Evolutionary conservation across 2,329 filamentous ascomycete genomes (phyloP).

Genomic region (Trichoderma pleuroti): DNA sequence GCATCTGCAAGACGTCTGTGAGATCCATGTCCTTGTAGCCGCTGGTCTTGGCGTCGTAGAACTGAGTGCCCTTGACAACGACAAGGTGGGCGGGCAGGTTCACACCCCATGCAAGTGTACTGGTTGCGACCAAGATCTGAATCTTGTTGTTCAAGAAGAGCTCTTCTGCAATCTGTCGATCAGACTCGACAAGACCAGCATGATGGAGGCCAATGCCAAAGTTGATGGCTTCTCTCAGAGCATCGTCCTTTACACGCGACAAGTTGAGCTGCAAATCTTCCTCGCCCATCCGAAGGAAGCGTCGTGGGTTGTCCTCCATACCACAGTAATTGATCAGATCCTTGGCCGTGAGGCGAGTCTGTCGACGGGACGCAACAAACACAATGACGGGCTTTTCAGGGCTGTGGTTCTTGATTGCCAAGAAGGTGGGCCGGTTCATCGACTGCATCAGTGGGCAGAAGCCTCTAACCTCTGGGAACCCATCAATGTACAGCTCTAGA

Average conservation of each 20-base stretch:
- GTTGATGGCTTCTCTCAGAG: slow-evolving; percentile 86
- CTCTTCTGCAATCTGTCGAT: slow-evolving; percentile 87
- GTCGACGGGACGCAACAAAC: slow-evolving; percentile 91
- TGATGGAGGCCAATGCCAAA: slow-evolving; percentile 98
- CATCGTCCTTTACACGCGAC: slow-evolving; percentile 87
- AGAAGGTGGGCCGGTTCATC: slow-evolving; percentile 95
- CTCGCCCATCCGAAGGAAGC: slow-evolving; percentile 91
- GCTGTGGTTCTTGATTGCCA: slow-evolving; percentile 94
- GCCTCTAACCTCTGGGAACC: slow-evolving; percentile 89
- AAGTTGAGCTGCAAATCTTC: slow-evolving; percentile 88
- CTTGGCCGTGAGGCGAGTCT: slow-evolving; percentile 91
- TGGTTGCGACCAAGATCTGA: slow-evolving; percentile 92
- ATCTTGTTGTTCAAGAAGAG: slow-evolving; percentile 98
- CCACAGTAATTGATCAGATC: slow-evolving; percentile 97
- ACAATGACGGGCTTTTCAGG: slow-evolving; percentile 97
- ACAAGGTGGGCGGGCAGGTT: slow-evolving; percentile 96
- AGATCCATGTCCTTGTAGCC: slow-evolving; percentile 99
- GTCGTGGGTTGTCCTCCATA: slow-evolving; percentile 94
- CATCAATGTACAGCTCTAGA: slow-evolving; percentile 93
- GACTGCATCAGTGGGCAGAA: slow-evolving; percentile 99
- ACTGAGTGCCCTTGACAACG: slow-evolving; percentile 97
- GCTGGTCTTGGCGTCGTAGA: slow-evolving; percentile 96
- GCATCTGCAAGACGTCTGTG: slow-evolving; percentile 96
- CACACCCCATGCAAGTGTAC: slow-evolving; percentile 96
- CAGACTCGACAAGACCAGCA: slow-evolving; percentile 91